These are phyloP conservation scores for Gastrolobium villosum DNA, from an alignment of 306 rosid species.

Conservation along the genomic window DNA sequence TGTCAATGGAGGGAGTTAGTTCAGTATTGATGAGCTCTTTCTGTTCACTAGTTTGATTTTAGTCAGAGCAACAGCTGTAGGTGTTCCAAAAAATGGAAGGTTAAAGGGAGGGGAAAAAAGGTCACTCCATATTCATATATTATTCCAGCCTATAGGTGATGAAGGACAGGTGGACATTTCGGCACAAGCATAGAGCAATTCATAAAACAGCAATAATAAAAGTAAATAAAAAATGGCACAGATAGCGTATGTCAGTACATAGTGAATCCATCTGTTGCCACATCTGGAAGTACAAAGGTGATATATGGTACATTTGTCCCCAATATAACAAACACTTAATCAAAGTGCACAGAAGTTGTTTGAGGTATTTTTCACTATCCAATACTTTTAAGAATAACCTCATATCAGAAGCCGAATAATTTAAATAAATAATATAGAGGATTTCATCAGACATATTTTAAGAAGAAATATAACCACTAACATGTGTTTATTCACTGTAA, in stretches of 20 bases:
- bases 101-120: neutral
- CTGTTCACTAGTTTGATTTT: neutral
- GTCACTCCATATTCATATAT: neutral
- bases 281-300: neutral
- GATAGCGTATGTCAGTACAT: neutral
- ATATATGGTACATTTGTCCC: neutral
- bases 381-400: neutral
- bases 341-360: slow-evolving; percentile 21
- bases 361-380: neutral
- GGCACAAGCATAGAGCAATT: slow-evolving; percentile 9
- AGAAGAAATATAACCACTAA: slow-evolving; percentile 15
- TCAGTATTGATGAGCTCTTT: neutral
- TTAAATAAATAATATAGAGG: neutral
- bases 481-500: slow-evolving; percentile 1
- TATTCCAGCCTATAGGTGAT: neutral
- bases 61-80: neutral
- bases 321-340: slow-evolving; percentile 17
- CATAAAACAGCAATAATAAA: neutral
- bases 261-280: slow-evolving; percentile 2
- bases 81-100: neutral
- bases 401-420: slow-evolving; percentile 5
- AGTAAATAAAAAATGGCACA: neutral
- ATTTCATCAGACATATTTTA: neutral
- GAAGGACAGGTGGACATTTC: neutral
- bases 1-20: neutral